Evolutionary conservation across 2,329 filamentous ascomycete species (phyloP), one percentile per base, ranked within the genome.

Genomic region (Stenocarpella maydis): DNA sequence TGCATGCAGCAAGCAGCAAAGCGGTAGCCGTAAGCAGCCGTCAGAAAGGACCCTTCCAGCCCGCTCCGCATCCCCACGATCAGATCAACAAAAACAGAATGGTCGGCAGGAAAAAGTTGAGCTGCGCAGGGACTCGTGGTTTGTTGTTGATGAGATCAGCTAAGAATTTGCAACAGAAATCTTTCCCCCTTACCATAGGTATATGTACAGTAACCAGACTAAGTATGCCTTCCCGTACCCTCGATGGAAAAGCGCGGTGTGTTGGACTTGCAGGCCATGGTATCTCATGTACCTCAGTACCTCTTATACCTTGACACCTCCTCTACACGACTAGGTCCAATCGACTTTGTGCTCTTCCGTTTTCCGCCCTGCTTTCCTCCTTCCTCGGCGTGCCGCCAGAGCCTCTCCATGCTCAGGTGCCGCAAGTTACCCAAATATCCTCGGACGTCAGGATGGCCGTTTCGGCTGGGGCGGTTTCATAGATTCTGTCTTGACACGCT

Each of bases 391-490:
- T n/a, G n/a, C n/a, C n/a, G n/a, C n/a, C n/a, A n/a, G n/a, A n/a
- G n/a, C n/a, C n/a, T n/a, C n/a, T n/a, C n/a, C n/a, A n/a, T n/a
- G n/a, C n/a, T n/a, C n/a, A n/a, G n/a, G n/a, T n/a, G n/a, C n/a
- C n/a, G n/a, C n/a, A n/a, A n/a, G n/a, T n/a, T n/a, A n/a, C n/a
- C n/a, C n/a, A n/a, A n/a, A n/a, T n/a, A n/a, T n/a, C n/a, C n/a
- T n/a, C n/a, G 1, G 10, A 14, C 24, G 12, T 12, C 58, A 63
- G 58, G 41, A 61, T 14, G 58, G 58, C 58, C 58, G 58, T 63
- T 63, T 63, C 43, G 58, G 58, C 58, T 49, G 58, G 58, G 58
- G n/a, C 58, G 49, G 58, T 63, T 49, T 63, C 58, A 63, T 37
- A 49, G 58, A 49, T 37, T 61, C 58, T 37, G 58, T 63, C 37